Evolutionary conservation across 768 basidiomycete genomes (phyloP), one percentile per base, ranked within the genome.

Genomic region (Rhodocollybia butyracea): DNA sequence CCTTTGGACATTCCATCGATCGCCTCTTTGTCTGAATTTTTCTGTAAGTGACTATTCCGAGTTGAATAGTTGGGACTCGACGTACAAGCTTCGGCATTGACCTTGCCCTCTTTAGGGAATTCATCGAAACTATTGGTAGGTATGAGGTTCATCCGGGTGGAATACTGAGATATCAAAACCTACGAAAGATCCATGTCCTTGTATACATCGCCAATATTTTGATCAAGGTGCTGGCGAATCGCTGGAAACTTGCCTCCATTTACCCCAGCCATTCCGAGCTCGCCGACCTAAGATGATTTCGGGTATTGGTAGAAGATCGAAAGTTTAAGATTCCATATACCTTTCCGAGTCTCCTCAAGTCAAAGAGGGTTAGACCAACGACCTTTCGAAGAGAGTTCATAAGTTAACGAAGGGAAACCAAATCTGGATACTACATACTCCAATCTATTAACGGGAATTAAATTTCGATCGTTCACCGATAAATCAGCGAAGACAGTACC

Each of bases 191-290:
- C 89, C 83, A 96, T 86, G 58, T 91, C 90, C 65, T 85, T 91
- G 77, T 96, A 96, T 31, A 82, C 89, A 38, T 82, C 74, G 6
- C 79, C 86, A 59, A 96, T 94, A 63, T 96, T 95, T 63, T 88
- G 79, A 48, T 82, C 73, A 53, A 97, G 77, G 68, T 95, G 94
- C 54, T 81, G 69, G 55, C 89, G 81, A 61, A 96, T 94, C 39
- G 81, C 86, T 21, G 94, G 91, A 70, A 91, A 96, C 71, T 94
- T 94, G 52, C 77, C 80, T 36, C 92, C 93, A 66, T 87, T 91
- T 45, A 91, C 90, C 30, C 94, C 93, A 53, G 89, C 94, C 92
- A 95, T 95, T 46, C 82, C 79, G 22, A 94, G 82, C 50, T 84
- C 75, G 61, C 81, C 82, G 40, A 92, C 82, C 88, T 86, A 41